These are phyloP conservation scores for Colletotrichum musae DNA, from an alignment of 2,329 filamentous ascomycete genomes.

Conservation along the genomic window DNA sequence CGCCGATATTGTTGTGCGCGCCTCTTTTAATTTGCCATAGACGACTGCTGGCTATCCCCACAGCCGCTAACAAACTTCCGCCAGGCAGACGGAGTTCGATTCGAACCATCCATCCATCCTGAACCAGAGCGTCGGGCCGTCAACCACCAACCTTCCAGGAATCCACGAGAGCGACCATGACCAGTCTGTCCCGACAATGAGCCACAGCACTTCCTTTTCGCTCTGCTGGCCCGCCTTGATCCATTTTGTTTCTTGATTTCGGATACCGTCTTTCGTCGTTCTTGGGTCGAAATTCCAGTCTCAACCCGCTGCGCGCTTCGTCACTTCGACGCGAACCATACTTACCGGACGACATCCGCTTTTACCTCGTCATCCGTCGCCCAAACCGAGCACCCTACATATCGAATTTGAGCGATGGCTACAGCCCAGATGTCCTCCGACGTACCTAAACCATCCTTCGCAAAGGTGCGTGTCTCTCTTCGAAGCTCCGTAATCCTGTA, in stretches of 20 bases:
- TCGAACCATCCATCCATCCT: conserved; percentile 13
- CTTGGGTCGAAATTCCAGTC: conserved; percentile 34
- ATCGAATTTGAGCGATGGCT: conserved; percentile 56
- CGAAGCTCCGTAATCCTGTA: too few species aligned
- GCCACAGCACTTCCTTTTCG: conserved; percentile 64
- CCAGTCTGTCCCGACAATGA: conserved; percentile 67
- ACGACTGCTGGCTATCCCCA: conserved; percentile 5
- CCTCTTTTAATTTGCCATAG: conserved; percentile 7
- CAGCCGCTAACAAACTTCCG: conserved; percentile 29
- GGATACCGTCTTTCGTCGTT: conserved; percentile 48
- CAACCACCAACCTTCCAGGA: conserved; percentile 35
- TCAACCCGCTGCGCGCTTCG: conserved; percentile 40
- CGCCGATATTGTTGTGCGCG: conserved; percentile 26
- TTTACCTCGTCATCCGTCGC: conserved; percentile 36
- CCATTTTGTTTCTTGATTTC: conserved; percentile 69
- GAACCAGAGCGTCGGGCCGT: conserved; percentile 26
- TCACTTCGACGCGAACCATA: conserved; percentile 30
- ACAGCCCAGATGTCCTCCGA: conserved; percentile 63
- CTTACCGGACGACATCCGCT: conserved; percentile 37
- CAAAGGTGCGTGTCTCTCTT: conserved; percentile 71
- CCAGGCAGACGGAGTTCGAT: conserved; percentile 31
- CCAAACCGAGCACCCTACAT: conserved; percentile 3
- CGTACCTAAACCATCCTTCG: conserved; percentile 77
- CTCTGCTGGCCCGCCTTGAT: conserved; percentile 66
- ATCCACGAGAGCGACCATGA: conserved; percentile 50